phyloP scores from a whole-genome alignment of 371 early-diverging fungal species.

The Apophysomyces trapeziformis region DNA sequence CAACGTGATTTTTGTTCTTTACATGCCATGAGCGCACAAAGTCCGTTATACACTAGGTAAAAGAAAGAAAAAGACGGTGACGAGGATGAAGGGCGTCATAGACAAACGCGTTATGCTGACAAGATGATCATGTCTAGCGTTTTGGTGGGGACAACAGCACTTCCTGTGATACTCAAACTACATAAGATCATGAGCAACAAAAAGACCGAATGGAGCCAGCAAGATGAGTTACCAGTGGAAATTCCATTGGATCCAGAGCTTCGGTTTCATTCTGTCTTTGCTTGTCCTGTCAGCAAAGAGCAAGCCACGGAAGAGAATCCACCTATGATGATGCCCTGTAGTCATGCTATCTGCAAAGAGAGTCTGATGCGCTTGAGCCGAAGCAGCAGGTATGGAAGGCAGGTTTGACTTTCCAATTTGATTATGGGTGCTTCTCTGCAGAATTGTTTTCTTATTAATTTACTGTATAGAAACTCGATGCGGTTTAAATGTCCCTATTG shows the following conservation, averaged over 20 bases:
- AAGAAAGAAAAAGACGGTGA: constrained; percentile 7
- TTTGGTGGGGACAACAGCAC: constrained; percentile 85
- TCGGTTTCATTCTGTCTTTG: constrained; percentile 95
- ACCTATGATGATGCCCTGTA: constrained; percentile 98
- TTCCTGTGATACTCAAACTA: constrained; percentile 92
- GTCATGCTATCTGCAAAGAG: constrained; percentile 95
- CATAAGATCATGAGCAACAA: constrained; percentile 83
- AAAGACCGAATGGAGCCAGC: constrained; percentile 88
- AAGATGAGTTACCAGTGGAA: constrained; percentile 91
- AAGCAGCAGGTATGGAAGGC: constrained; percentile 51
- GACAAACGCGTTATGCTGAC: not conserved
- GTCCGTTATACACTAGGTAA: constrained; percentile 81
- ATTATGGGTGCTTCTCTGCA: not conserved
- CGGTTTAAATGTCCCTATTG: constrained; percentile 98
- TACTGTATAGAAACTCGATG: constrained; percentile 36
- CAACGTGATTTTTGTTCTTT: constrained; percentile 88
- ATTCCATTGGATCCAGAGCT: constrained; percentile 82
- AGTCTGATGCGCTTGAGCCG: constrained; percentile 82
- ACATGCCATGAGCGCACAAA: constrained; percentile 75
- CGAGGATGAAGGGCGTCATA: not conserved
- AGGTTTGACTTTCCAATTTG: not conserved
- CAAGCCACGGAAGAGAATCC: constrained; percentile 93
- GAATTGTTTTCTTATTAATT: not conserved
- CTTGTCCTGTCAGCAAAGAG: constrained; percentile 97
- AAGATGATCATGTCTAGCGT: constrained; percentile 44